Base-by-base conservation (phyloP, 2,329 filamentous ascomycete species). In the Penicillium vulpinum region DNA sequence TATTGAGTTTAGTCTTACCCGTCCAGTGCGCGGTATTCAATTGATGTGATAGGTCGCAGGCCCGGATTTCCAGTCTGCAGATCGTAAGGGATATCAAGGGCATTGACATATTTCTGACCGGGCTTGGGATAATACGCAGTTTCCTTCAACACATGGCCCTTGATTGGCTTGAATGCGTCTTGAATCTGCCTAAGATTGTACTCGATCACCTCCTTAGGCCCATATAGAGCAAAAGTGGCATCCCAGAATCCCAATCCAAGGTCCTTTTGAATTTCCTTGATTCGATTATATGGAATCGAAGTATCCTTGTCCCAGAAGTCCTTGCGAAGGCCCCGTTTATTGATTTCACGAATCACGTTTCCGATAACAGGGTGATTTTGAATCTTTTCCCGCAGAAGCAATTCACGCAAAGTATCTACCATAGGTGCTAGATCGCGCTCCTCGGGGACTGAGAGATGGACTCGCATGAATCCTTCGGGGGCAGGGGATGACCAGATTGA, bases 401-500 rank as follows among this genome's bases (percentile, higher is more conserved):
- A n/a, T 13, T 43, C 40, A 15, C 40, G 40, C 13, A 43, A 5
- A 28, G 10, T 28, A 28, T 43, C 40, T 15, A 43, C 40, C 40
- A 43, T 43, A 3, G 40, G 22, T 26, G 40, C 40, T 2, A 43
- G 22, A 15, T 43, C 40, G 10, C 22, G 16, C 15, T 43, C 40
- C 16, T 43, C 40, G 15, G 40, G 40, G 22, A 43, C 40, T 2
- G 40, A 43, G 5, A 43, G 22, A 4, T 16, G 3, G 22, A 24
- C 24, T 13, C 40, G 22, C 24, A n/a, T 43, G 22, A 43, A 43
- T 26, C 40, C 40, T 7, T 43, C 40, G 15, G 40, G 40, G 8
- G 40, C 43, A 45, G 40, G 40, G 21, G 10, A 43, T 43, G 40
- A 31, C 59, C 61, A 60, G 22, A 63, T 31, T 15, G 49, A 36